phyloP scores from a whole-genome alignment of 805 yeast species.

The Candida ulmi region DNA sequence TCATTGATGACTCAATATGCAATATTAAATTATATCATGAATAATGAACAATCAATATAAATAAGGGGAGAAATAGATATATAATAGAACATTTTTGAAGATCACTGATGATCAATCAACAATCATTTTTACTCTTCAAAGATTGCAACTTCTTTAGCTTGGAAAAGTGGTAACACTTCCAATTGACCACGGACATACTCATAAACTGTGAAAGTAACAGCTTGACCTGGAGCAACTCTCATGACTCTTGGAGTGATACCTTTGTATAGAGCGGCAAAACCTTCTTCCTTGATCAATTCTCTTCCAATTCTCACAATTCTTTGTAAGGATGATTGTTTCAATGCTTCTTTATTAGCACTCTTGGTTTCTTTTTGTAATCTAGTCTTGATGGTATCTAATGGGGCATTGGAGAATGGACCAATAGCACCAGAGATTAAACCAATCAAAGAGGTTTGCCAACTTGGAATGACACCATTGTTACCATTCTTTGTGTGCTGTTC shows the following conservation, averaged over 20 bases:
- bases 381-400: conserved; percentile 94
- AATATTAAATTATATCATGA: too few species aligned
- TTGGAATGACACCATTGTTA: conserved; percentile 51
- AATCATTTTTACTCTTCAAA: conserved; percentile 24
- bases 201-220: conserved; percentile 95
- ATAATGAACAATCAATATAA: neutral
- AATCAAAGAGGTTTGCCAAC: conserved; percentile 89
- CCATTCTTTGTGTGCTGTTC: conserved; percentile 45
- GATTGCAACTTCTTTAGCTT: conserved; percentile 20
- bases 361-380: conserved; percentile 89
- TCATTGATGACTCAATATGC: too few species aligned
- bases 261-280: conserved; percentile 81
- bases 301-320: conserved; percentile 77
- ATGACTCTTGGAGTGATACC: conserved; percentile 98
- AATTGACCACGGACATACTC: conserved; percentile 75
- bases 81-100: neutral
- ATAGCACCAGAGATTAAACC: conserved; percentile 94
- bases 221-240: conserved; percentile 99
- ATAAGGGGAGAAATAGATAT: neutral
- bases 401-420: conserved; percentile 97
- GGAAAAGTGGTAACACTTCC: conserved; percentile 31
- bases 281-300: conserved; percentile 84
- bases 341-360: conserved; percentile 29
- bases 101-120: neutral
- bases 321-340: conserved; percentile 56